Evolutionary conservation across 768 basidiomycete genomes (phyloP), one percentile per base, ranked within the genome.

Genomic region (Suillus americanus): DNA sequence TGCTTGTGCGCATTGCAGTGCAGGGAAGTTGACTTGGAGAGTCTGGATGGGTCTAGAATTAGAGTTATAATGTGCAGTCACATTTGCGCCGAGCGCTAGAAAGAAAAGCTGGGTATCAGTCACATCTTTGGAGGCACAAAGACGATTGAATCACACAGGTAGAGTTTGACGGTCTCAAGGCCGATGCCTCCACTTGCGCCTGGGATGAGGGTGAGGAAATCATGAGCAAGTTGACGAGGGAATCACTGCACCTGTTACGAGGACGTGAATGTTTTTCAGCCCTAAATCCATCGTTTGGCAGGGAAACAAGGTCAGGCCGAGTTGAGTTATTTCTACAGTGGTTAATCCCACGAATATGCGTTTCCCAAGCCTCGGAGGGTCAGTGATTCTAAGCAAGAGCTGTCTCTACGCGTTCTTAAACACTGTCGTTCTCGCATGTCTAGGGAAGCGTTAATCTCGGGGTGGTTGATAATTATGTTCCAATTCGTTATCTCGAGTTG

Each of bases 131-230:
- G 45, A 23, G 38, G 10, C 41, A 23, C 16, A 25, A n/a, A 30
- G 30, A 18, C 8, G 25, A 50, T 43, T 37, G 35, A 77, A 79
- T 71, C 65, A 86, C 89, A 80, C 37, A 87, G 79, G 70, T 86
- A 91, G 1, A 83, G 71, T 13, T 79, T 79, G n/a, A 80, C 79
- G 2, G 86, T 89, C 67, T 84, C 86, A 1, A 90, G 78, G 12
- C 91, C 91, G 41, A 93, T 92, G 1, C 89, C 90, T 10, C 90
- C 89, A 68, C 86, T 90, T 2, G 90, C 89, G 57, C 91, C 91
- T 87, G 70, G 28, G 6, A 23, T 30, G 35, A n/a, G 60, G 13
- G 41, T 60, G 14, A 61, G 51, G 37, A 18, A 33, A 46, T 38
- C 16, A 61, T 9, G 35, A 40, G 13, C 13, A 12, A 41, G 28